Evolutionary conservation across 257 asterid species (phyloP).

Genomic region (Nicotiana otophora): DNA sequence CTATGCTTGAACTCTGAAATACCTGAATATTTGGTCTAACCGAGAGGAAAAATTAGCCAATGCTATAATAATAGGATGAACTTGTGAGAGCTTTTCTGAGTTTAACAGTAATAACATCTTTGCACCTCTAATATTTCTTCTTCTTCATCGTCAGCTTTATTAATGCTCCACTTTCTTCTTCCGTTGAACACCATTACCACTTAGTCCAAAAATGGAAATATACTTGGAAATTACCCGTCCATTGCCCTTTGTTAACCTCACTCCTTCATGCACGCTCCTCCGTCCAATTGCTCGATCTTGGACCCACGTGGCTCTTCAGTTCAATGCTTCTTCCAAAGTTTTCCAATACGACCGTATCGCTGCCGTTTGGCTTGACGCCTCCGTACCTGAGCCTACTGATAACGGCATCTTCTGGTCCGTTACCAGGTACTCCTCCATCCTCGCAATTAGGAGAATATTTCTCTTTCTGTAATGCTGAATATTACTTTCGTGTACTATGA

Average conservation of each 20-base stretch:
- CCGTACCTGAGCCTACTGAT: slow-evolving; percentile 67
- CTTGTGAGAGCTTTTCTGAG: no score
- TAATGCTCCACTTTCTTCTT: slow-evolving; percentile 12
- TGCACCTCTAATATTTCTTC: background rate
- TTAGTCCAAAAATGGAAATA: no score
- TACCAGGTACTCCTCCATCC: slow-evolving; percentile 57
- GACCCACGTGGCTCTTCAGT: slow-evolving; percentile 55
- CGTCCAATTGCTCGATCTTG: slow-evolving; percentile 58
- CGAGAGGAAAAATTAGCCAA: no score
- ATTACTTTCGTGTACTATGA: slow-evolving; percentile 57
- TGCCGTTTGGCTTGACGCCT: slow-evolving; percentile 74
- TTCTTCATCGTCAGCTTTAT: background rate
- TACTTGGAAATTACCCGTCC: slow-evolving; percentile 56
- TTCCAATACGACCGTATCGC: slow-evolving; percentile 78
- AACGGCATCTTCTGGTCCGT: slow-evolving; percentile 56
- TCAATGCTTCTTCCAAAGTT: slow-evolving; percentile 57
- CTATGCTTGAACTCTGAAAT: no score
- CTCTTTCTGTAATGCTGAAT: slow-evolving; percentile 66
- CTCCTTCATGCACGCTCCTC: slow-evolving; percentile 50
- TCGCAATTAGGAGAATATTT: slow-evolving; percentile 29
- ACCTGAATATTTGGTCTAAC: no score
- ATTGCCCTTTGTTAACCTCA: slow-evolving; percentile 35
- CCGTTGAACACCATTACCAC: slow-evolving; percentile 24
- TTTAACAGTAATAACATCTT: no score
- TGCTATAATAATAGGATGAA: no score